Evolutionary conservation across 306 rosid genomes (phyloP).

Genomic region (Cicer cuneatum): DNA sequence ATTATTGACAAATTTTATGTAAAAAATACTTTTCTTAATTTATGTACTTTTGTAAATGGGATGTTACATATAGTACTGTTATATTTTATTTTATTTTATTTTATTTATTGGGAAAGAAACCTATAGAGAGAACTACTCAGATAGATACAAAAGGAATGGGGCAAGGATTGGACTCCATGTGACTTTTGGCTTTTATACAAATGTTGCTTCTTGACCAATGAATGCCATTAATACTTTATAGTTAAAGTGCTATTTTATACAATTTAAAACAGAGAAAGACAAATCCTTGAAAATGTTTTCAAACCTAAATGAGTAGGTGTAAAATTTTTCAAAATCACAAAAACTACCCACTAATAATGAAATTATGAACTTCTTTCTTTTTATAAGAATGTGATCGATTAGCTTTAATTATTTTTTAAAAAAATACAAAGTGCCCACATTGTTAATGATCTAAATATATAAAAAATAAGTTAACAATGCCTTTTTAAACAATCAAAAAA

Average conservation of each 20-base stretch:
- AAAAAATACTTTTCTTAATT: no score
- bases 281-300: constrained; percentile 3
- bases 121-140: constrained; percentile 40
- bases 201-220: constrained; percentile 52
- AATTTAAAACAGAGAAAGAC: neutral
- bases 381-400: no score
- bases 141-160: constrained; percentile 44
- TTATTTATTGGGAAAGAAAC: constrained; percentile 25
- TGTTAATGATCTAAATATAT: no score
- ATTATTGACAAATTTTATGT: no score
- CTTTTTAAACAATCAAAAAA: no score
- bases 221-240: neutral
- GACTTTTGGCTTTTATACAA: constrained; percentile 52
- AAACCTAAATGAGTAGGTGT: constrained; percentile 22
- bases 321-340: no score
- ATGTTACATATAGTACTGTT: no score
- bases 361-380: neutral
- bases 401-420: no score
- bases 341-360: neutral
- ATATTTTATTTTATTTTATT: no score
- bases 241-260: neutral
- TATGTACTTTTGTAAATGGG: no score
- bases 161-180: constrained; percentile 64
- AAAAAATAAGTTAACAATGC: no score
- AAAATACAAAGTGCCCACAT: no score